Percentiles rank a stretch among this genome's conserved stretches.
phyloP scores from a whole-genome alignment of 2,329 filamentous ascomycete species.

The Aureobasidium uvarum region DNA sequence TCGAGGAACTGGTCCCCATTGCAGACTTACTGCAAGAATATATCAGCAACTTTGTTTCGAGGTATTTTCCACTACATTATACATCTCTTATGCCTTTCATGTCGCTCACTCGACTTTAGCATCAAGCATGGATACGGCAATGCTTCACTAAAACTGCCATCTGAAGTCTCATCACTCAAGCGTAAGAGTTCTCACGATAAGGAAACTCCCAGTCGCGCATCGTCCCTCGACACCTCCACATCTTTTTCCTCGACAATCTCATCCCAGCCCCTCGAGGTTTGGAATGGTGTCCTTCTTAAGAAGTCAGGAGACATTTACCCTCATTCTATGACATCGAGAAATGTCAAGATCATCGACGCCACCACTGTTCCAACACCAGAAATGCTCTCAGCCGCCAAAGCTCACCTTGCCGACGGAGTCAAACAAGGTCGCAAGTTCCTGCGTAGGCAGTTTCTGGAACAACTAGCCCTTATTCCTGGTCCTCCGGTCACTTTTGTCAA shows the following conservation, averaged over 20 bases:
- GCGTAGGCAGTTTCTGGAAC: constrained; percentile 40
- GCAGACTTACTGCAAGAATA: constrained; percentile 47
- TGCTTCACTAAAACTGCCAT: neutral
- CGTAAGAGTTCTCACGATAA: constrained; percentile 33
- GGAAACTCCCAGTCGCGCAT: neutral
- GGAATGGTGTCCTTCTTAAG: constrained; percentile 44
- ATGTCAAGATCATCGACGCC: constrained; percentile 35
- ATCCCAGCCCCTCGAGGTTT: constrained; percentile 33
- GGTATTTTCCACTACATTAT: neutral
- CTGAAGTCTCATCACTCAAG: constrained; percentile 30
- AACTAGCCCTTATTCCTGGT: constrained; percentile 37
- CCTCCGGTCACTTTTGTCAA: constrained; percentile 62
- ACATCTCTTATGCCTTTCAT: neutral
- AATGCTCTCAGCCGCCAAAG: constrained; percentile 39
- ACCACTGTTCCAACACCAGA: constrained; percentile 38
- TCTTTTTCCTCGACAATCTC: neutral
- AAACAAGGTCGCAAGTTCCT: constrained; percentile 40
- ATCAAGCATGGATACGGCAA: neutral
- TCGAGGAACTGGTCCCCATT: constrained; percentile 42
- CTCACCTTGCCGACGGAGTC: constrained; percentile 30
- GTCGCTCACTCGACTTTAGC: neutral
- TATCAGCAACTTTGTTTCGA: constrained; percentile 34
- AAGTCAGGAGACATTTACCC: constrained; percentile 42
- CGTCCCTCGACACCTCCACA: neutral
- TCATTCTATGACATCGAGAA: constrained; percentile 31